Base-by-base conservation (phyloP, 169 alveolate species). In the Pseudocohnilembus persalinus region DNA sequence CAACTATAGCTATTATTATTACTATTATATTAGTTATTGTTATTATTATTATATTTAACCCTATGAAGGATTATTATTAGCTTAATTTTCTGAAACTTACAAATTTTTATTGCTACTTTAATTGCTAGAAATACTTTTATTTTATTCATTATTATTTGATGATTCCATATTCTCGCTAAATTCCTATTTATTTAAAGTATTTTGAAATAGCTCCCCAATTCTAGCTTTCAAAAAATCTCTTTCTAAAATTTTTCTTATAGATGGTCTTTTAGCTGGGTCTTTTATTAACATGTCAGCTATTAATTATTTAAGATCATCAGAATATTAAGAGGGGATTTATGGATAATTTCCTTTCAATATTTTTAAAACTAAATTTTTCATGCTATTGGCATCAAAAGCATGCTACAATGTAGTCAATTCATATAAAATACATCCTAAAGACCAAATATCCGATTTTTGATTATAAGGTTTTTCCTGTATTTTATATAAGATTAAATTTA, bases 261-360 rank as follows among this genome's bases (percentile, higher is more conserved):
- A 91, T 0, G 96, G 95, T 63, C 98, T 84, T 87, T 91, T 90
- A 27, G 88, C 72, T 0, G 96, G 96, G 83, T 95, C 98, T 34
- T 93, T 92, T 26, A 92, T 92, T 26, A 95, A 86, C 97, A 93
- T 95, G 64, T 93, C 96, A 29, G 94, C 88, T n/a, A 95, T 91
- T 68, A 95, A 80, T 28, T 88, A 88, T 80, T 88, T 81, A 32
- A 93, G 77, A 73, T 93, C 94, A 75, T 90, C 78, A 26, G 95
- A 88, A 80, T 93, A 95, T 31, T 83, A 80, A n/a, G 77, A 76
- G 0, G 97, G 96, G 63, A 95, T 93, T 6, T 94, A 92, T n/a
- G 96, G 96, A 82, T 93, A 95, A 65, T 92, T 90, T 29, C 98
- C 98, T 87, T 92, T 91, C 87, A 93, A 88, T 81, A 95, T 93